Base-by-base conservation (phyloP, 768 basidiomycete genomes). In the Botryobasidium botryosum region DNA sequence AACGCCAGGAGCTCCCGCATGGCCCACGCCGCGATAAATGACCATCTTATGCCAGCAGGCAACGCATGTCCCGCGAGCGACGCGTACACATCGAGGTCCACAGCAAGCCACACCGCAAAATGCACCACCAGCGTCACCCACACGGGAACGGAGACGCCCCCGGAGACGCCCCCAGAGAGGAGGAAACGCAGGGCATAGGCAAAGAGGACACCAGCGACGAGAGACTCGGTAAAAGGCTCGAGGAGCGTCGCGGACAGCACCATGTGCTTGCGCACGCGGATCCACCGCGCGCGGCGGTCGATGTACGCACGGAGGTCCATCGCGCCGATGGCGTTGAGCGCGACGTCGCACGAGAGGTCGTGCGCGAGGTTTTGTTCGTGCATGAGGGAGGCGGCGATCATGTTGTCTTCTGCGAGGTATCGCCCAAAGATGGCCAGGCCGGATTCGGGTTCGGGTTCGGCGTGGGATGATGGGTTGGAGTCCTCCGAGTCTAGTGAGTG, bases 331-430 rank as follows among this genome's bases (percentile, higher is more conserved):
- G 78, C 75, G 55, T 97, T 94, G 36, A 75, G 71, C 1, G 81
- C 91, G 44, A 92, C 76, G 56, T 97, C 92, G 57, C 76, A 79
- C 0, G 88, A 91, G 48, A 97, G 69, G 46, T 86, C 79, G 57
- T 99, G 94, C 37, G 83, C 71, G 28, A 87, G 66, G 28, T 74
- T 79, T 2, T 96, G 68, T 58, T 97, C 86, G 58, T 96, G 86
- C 94, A 90, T 96, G 10, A 99, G 64, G 1, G 85, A 75, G 38
- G 74, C 68, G 15, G 78, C 94, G 46, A 99, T 92, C 85, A 86
- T 92, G 63, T 96, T 96, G 64, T 99, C 94, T 61, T 99, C 94
- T 0, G 94, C 92, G 35, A 97, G 70, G 62, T 80, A 97, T 10
- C 79, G 75, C 0, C 79, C 80, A 51, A 96, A 96, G 0, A 75